Evolutionary conservation across 2,329 filamentous ascomycete species (phyloP).

Genomic region (Aspergillus pseudoterreus): DNA sequence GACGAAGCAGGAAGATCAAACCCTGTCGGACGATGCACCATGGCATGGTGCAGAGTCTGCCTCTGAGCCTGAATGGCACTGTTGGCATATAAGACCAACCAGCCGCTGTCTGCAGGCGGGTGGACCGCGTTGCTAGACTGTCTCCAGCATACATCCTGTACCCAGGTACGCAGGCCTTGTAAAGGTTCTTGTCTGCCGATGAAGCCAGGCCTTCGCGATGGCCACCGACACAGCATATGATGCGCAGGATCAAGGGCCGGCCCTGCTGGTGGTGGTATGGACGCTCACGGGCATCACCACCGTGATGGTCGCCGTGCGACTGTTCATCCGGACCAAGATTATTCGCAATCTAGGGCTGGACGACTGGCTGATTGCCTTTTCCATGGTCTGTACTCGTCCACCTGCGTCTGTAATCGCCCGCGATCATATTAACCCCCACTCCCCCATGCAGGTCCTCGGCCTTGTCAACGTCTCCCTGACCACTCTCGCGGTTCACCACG

Average conservation of each 20-base stretch:
- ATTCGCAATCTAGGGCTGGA: constrained; percentile 30
- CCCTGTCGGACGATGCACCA: too few relatives aligned
- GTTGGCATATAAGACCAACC: too few relatives aligned
- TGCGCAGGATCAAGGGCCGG: constrained; percentile 25
- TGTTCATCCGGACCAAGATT: constrained; percentile 29
- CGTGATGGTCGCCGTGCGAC: constrained; percentile 26
- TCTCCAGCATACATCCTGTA: too few relatives aligned
- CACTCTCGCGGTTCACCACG: constrained; percentile 32
- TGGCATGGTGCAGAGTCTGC: too few relatives aligned
- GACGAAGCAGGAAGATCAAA: too few relatives aligned
- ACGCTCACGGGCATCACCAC: constrained; percentile 26
- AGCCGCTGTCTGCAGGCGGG: too few relatives aligned
- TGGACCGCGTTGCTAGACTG: too few relatives aligned
- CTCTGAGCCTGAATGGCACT: too few relatives aligned
- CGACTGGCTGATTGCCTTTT: constrained; percentile 33
- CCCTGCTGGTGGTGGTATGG: constrained; percentile 28
- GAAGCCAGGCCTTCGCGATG: neutral
- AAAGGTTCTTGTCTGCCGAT: neutral
- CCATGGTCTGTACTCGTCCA: constrained; percentile 19
- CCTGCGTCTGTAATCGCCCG: neutral
- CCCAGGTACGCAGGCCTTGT: too few relatives aligned
- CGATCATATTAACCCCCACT: neutral
- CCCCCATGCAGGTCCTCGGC: constrained; percentile 25
- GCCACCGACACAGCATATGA: neutral
- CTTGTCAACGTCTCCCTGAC: constrained; percentile 33